Conservation (phyloP, 2,329 filamentous ascomycete species). For the Stemphylium lycopersici region DNA sequence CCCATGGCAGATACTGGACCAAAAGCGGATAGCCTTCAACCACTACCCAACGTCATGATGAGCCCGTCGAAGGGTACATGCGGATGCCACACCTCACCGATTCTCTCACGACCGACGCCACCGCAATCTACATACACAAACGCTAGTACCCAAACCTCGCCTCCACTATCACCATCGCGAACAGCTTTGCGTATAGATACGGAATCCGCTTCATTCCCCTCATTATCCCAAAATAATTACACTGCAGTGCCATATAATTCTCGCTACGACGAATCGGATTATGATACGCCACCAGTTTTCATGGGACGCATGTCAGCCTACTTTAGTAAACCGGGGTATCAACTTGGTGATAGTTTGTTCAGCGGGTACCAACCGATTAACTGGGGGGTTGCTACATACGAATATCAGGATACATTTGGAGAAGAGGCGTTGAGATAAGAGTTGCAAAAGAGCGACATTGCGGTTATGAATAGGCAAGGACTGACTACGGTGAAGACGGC, state of each 20-base stretch:
- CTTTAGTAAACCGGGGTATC: conserved; percentile 42
- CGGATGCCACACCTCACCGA: conserved; percentile 11
- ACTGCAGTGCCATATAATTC: conserved; percentile 18
- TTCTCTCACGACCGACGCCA: background rate
- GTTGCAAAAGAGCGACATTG: background rate
- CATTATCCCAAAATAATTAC: conserved; percentile 10
- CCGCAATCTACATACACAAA: conserved; percentile 23
- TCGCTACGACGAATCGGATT: conserved; percentile 3
- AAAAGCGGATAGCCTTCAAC: background rate
- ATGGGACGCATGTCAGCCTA: conserved; percentile 44
- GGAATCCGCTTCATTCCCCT: conserved; percentile 1
- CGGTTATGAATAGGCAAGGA: too few species aligned
- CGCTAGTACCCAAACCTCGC: conserved; percentile 34
- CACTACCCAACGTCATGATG: background rate
- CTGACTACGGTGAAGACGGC: too few species aligned
- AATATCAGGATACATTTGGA: conserved; percentile 6
- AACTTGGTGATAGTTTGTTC: conserved; percentile 39
- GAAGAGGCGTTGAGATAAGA: background rate
- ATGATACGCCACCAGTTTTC: conserved; percentile 30
- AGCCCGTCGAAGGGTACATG: conserved; percentile 20
- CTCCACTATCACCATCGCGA: conserved; percentile 6
- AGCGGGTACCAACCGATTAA: conserved; percentile 28
- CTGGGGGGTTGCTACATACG: conserved; percentile 1
- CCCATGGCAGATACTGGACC: background rate
- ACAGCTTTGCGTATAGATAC: conserved; percentile 23